Evolutionary conservation across 768 basidiomycete species (phyloP).

Genomic region (Tulasnella sp.): DNA sequence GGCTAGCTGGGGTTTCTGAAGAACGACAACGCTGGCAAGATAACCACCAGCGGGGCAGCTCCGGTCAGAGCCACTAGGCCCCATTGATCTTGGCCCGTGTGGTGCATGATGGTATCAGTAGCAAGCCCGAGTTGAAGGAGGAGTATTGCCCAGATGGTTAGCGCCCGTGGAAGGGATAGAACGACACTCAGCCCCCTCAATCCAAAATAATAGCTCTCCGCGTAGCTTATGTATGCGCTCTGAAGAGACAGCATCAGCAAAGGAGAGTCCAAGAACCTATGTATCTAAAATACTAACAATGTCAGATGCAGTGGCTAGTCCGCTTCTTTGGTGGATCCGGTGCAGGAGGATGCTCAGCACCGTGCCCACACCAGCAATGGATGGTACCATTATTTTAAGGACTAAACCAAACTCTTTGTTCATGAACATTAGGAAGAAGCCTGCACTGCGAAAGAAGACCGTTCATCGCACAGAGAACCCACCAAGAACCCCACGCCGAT

Average conservation of each 20-base stretch:
- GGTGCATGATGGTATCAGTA: background rate
- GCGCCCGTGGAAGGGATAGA: background rate
- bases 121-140: background rate
- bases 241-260: background rate
- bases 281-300: background rate
- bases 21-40: background rate
- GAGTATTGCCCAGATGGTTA: slow-evolving; percentile 7
- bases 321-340: background rate
- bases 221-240: slow-evolving; percentile 13
- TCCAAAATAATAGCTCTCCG: slow-evolving; percentile 2
- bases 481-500: background rate
- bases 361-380: background rate
- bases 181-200: background rate
- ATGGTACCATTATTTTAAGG: background rate
- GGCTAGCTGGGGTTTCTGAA: background rate
- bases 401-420: background rate
- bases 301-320: background rate
- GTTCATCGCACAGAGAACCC: background rate
- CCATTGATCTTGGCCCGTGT: background rate
- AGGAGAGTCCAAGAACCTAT: background rate
- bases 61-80: background rate
- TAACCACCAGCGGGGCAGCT: background rate
- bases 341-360: background rate
- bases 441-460: background rate
- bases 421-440: background rate